Conservation (phyloP, 345 rosid species). For the Acer saccharum region DNA sequence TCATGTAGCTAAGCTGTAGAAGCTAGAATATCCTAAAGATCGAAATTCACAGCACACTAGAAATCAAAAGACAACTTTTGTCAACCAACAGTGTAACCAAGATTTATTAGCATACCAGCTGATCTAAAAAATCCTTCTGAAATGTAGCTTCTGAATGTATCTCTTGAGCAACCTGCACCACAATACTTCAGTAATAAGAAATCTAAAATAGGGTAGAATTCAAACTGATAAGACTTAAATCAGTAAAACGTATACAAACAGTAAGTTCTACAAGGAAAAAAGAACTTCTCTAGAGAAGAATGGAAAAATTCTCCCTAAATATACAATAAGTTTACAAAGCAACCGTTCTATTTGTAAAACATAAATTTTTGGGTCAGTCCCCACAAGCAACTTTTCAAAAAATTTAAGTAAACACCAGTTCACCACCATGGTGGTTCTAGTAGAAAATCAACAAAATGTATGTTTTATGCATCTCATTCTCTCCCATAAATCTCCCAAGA, state of each 20-base stretch:
- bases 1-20: not conserved
- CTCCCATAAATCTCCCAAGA: not conserved
- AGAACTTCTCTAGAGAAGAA: not conserved
- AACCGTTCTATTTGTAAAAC: not conserved
- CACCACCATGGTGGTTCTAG: not conserved
- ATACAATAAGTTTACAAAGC: not conserved
- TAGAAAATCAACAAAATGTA: not conserved
- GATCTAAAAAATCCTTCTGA: conserved; percentile 22
- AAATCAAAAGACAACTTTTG: not conserved
- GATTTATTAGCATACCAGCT: conserved; percentile 12
- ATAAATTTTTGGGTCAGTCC: not conserved
- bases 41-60: conserved; percentile 1
- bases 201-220: not conserved
- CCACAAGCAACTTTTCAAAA: not conserved
- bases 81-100: not conserved
- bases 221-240: not conserved
- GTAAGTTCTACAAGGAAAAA: not conserved
- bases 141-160: conserved; percentile 22
- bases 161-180: conserved; percentile 63
- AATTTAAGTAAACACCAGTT: not conserved
- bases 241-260: not conserved
- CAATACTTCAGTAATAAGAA: not conserved
- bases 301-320: not conserved
- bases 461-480: not conserved
- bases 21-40: not conserved